A percentile compares a stretch with the other conserved stretches of the same genome.
phyloP scores from a whole-genome alignment of 305 asterid species.

The Salvia sclarea region DNA sequence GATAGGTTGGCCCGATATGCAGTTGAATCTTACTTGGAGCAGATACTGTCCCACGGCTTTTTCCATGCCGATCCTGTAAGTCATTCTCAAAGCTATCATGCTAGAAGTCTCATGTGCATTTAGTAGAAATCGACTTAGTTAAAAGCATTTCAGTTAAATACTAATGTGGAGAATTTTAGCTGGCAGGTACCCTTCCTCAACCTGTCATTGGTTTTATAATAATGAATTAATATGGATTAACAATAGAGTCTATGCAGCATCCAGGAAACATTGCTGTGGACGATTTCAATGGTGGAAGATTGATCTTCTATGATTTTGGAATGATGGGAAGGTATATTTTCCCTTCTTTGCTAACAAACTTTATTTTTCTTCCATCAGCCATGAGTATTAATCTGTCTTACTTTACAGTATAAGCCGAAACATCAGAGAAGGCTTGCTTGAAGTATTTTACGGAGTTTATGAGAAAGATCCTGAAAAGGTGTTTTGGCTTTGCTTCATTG shows the following conservation, averaged over 20 bases:
- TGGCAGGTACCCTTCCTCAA: neutral
- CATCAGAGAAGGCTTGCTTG: slow-evolving; percentile 92
- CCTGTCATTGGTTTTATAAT: neutral
- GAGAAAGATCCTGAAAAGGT: slow-evolving; percentile 97
- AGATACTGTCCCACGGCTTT: slow-evolving; percentile 92
- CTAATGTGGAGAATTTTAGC: too few relatives aligned
- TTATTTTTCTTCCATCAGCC: neutral
- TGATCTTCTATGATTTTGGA: slow-evolving; percentile 96
- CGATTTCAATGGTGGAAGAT: slow-evolving; percentile 92
- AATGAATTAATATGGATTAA: slow-evolving; percentile 10
- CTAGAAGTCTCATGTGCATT: too few relatives aligned
- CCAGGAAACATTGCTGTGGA: slow-evolving; percentile 99
- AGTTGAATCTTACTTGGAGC: slow-evolving; percentile 97
- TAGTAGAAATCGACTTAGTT: too few relatives aligned
- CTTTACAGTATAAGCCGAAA: slow-evolving; percentile 84
- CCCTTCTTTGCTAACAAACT: neutral
- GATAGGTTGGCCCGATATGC: slow-evolving; percentile 91
- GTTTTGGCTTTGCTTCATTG: too few relatives aligned
- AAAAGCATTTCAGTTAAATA: too few relatives aligned
- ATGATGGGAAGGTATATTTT: slow-evolving; percentile 92
- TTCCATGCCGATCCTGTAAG: slow-evolving; percentile 98
- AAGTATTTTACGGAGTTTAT: slow-evolving; percentile 92
- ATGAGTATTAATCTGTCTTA: slow-evolving; percentile 23
- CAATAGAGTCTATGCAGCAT: slow-evolving; percentile 55
- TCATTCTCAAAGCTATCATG: slow-evolving; percentile 8